Conservation (phyloP, 768 basidiomycete genomes). For the Russula griseocarnosa region DNA sequence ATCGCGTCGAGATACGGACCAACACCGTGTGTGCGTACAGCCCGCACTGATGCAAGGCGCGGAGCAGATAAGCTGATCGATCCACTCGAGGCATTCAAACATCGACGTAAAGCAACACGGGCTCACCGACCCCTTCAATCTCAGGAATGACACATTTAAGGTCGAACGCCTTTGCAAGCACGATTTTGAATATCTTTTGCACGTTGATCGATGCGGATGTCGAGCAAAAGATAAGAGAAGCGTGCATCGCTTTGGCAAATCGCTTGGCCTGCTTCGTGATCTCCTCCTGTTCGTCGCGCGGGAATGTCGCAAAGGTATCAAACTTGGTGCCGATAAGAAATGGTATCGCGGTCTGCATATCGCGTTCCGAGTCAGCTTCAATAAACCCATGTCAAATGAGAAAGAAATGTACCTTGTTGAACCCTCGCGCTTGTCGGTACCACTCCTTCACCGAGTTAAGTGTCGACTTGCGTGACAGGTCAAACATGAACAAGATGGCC, state of each 20-base stretch:
- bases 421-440: slow-evolving; percentile 98
- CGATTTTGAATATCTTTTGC: slow-evolving; percentile 99
- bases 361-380: slow-evolving; percentile 10
- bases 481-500: slow-evolving; percentile 99
- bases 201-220: slow-evolving; percentile 99
- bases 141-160: slow-evolving; percentile 98
- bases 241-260: slow-evolving; percentile 99
- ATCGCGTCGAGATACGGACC: slow-evolving; percentile 16
- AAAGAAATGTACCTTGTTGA: slow-evolving; percentile 79
- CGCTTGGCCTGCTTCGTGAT: slow-evolving; percentile 99
- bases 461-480: slow-evolving; percentile 94
- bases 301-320: slow-evolving; percentile 93
- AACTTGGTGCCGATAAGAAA: slow-evolving; percentile 99
- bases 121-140: slow-evolving; percentile 95
- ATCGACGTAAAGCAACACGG: slow-evolving; percentile 90
- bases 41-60: slow-evolving; percentile 2
- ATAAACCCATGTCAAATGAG: not conserved
- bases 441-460: slow-evolving; percentile 99
- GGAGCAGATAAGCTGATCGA: not conserved
- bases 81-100: slow-evolving; percentile 41
- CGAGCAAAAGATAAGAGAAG: slow-evolving; percentile 98
- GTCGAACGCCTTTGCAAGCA: slow-evolving; percentile 95
- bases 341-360: slow-evolving; percentile 86
- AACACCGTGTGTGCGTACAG: slow-evolving; percentile 12
- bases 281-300: slow-evolving; percentile 97